Conservation (phyloP, 2,329 filamentous ascomycete species). For the Aspergillus sojae region DNA sequence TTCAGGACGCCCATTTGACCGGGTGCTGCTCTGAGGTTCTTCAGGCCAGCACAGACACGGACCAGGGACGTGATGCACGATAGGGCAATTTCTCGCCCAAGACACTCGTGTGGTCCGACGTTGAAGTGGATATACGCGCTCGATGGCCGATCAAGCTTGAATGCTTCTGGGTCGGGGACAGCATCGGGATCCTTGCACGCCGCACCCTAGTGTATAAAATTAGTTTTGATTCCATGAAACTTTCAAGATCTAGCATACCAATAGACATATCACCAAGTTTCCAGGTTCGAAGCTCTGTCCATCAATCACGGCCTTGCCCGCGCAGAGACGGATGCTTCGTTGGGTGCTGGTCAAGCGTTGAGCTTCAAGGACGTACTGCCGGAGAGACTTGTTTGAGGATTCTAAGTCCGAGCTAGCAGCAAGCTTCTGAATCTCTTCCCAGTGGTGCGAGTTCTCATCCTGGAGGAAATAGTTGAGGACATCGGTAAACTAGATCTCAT, state of each 20-base stretch:
- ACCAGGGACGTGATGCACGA: constrained; percentile 47
- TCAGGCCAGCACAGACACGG: constrained; percentile 48
- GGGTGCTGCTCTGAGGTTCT: constrained; percentile 50
- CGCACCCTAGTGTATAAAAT: constrained; percentile 8
- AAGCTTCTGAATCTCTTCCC: constrained; percentile 47
- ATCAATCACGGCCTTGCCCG: constrained; percentile 39
- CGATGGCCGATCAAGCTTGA: constrained; percentile 47
- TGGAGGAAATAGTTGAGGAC: constrained; percentile 48
- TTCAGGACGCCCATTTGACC: constrained; percentile 52
- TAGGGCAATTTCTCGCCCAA: constrained; percentile 46
- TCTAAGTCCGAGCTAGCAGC: constrained; percentile 38
- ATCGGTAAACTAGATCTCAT: constrained; percentile 45
- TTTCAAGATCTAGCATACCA: constrained; percentile 15
- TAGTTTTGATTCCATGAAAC: not conserved
- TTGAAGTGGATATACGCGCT: constrained; percentile 49
- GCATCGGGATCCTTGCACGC: constrained; percentile 44
- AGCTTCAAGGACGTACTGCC: constrained; percentile 29
- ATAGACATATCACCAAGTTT: constrained; percentile 39
- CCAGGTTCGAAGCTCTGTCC: constrained; percentile 46
- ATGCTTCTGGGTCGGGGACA: constrained; percentile 42
- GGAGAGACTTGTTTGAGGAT: constrained; percentile 24
- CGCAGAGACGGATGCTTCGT: constrained; percentile 43
- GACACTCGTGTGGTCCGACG: constrained; percentile 52
- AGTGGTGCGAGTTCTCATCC: constrained; percentile 45
- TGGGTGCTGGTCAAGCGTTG: constrained; percentile 32